These are phyloP conservation scores for Xylaria castorea DNA, from an alignment of 495 filamentous ascomycete genomes.

Conservation along the genomic window DNA sequence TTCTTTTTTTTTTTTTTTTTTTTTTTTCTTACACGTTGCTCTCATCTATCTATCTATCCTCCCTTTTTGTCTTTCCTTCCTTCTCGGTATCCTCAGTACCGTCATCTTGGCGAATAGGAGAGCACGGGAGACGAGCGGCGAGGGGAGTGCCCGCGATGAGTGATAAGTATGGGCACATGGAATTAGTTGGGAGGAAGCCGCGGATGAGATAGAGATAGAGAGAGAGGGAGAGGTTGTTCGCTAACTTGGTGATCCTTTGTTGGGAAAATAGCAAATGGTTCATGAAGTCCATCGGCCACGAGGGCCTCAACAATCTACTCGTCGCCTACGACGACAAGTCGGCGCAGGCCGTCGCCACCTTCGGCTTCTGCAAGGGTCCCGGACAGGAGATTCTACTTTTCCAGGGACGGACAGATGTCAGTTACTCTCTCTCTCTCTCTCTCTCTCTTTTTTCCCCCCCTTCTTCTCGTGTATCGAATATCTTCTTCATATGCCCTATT, in stretches of 20 bases:
- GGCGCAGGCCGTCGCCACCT: constrained; percentile 94
- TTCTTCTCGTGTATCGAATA: no score
- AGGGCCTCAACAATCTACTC: constrained; percentile 89
- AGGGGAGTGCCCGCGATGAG: not conserved
- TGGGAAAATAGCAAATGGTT: constrained; percentile 80
- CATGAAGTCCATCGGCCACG: constrained; percentile 77
- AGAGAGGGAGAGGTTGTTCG: not conserved
- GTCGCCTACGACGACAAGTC: constrained; percentile 87
- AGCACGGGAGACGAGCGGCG: not conserved
- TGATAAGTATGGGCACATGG: not conserved
- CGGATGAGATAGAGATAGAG: not conserved
- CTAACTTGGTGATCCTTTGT: constrained; percentile 19
- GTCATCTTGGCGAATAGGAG: not conserved
- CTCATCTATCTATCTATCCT: not conserved
- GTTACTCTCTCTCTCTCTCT: constrained; percentile 21
- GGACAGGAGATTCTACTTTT: constrained; percentile 87
- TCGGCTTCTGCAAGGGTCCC: constrained; percentile 87
- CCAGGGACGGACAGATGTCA: constrained; percentile 76
- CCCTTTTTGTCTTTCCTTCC: constrained; percentile 21
- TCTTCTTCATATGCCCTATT: no score
- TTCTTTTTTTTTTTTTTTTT: constrained; percentile 13
- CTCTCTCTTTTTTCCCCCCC: no score
- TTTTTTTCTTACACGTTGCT: not conserved
- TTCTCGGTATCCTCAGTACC: not conserved
- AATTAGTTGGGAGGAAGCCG: not conserved